phyloP scores from a whole-genome alignment of 352 stramenopile species.

The Phytophthora syringae region DNA sequence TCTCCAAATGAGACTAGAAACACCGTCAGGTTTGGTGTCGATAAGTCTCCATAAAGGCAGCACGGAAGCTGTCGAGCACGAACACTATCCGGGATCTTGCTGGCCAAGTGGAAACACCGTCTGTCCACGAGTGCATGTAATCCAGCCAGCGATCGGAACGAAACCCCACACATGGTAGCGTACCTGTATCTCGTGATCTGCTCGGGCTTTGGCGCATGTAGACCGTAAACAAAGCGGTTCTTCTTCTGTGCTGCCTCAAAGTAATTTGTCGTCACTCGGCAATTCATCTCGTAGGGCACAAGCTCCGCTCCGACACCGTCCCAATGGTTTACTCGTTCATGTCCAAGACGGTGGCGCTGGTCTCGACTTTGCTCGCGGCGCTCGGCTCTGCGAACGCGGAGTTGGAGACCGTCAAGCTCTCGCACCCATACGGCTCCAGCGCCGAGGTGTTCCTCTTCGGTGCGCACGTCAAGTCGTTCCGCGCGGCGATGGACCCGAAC shows the following conservation, averaged over 20 bases:
- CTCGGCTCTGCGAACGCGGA: constrained; percentile 31
- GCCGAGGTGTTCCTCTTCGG: constrained; percentile 77
- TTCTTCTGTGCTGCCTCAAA: constrained; percentile 15
- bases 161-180: constrained; percentile 18
- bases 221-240: too few relatives aligned
- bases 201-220: background rate
- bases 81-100: too few relatives aligned
- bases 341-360: constrained; percentile 21
- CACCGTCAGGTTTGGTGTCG: too few relatives aligned
- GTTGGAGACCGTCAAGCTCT: constrained; percentile 55
- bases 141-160: background rate
- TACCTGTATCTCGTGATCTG: constrained; percentile 29
- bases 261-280: constrained; percentile 5
- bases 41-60: too few relatives aligned
- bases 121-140: background rate
- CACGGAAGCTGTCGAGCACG: too few relatives aligned
- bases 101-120: too few relatives aligned
- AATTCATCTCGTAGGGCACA: constrained; percentile 19
- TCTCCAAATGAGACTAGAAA: too few relatives aligned
- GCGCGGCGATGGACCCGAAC: constrained; percentile 27
- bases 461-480: constrained; percentile 78
- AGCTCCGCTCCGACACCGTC: background rate
- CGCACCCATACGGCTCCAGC: constrained; percentile 65
- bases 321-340: constrained; percentile 31
- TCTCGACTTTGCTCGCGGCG: constrained; percentile 21